Percentiles rank a stretch among this genome's conserved stretches.
Evolutionary conservation across 2,329 filamentous ascomycete species (phyloP).

Genomic region (Bipolaris oryzae): DNA sequence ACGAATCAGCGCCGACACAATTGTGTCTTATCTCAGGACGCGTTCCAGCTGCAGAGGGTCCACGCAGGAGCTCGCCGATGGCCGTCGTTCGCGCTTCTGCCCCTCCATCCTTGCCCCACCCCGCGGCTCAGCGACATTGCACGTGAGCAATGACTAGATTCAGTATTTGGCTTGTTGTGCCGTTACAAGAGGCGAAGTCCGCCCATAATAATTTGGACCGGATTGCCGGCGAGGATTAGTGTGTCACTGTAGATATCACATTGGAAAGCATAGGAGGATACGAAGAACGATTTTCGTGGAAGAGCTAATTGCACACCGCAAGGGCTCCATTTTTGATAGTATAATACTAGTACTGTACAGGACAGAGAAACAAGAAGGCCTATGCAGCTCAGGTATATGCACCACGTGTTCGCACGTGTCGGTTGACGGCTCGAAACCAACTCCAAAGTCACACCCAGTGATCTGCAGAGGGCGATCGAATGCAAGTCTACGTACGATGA

Average conservation of each 20-base stretch:
- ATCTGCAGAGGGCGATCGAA: background rate
- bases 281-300: background rate
- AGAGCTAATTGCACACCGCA: background rate
- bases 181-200: slow-evolving; percentile 9
- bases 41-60: slow-evolving; percentile 18
- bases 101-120: slow-evolving; percentile 15
- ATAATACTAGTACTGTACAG: slow-evolving; percentile 13
- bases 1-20: slow-evolving; percentile 24
- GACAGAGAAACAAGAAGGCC: background rate
- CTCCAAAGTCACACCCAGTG: background rate
- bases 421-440: slow-evolving; percentile 1
- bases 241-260: background rate
- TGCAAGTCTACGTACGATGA: background rate
- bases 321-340: background rate
- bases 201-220: background rate
- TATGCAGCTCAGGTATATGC: background rate
- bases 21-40: slow-evolving; percentile 23
- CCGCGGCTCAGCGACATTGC: slow-evolving; percentile 1
- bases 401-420: background rate
- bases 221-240: background rate
- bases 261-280: background rate
- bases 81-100: slow-evolving; percentile 22
- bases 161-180: background rate
- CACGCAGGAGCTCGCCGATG: slow-evolving; percentile 37
- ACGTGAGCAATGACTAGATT: slow-evolving; percentile 11